Conservation (phyloP, 768 basidiomycete species). For the Lentinula boryana region DNA sequence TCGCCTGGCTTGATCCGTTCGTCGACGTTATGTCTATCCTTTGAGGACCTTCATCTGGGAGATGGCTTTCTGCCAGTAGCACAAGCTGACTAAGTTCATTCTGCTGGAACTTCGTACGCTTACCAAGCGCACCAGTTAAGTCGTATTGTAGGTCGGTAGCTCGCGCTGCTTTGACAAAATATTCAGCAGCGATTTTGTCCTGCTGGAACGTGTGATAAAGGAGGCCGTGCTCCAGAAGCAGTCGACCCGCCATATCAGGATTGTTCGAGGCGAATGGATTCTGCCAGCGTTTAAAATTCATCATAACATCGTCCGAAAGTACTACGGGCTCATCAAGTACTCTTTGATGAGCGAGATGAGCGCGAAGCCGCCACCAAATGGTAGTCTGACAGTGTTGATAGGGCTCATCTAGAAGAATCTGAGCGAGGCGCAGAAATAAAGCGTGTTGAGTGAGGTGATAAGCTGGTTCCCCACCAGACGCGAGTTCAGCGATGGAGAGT, state of each 20-base stretch:
- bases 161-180: constrained; percentile 72
- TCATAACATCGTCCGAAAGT: constrained; percentile 35
- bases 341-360: constrained; percentile 65
- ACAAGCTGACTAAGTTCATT: constrained; percentile 85
- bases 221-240: constrained; percentile 73
- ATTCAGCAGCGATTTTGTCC: constrained; percentile 72
- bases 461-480: constrained; percentile 87
- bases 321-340: constrained; percentile 81
- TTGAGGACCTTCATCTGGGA: constrained; percentile 26
- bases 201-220: constrained; percentile 70
- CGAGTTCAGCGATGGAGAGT: constrained; percentile 69
- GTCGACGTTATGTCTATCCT: constrained; percentile 2
- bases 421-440: constrained; percentile 68
- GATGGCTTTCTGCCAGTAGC: constrained; percentile 82
- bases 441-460: constrained; percentile 81
- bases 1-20: constrained; percentile 10
- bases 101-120: constrained; percentile 90
- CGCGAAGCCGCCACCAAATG: constrained; percentile 84
- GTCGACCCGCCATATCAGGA: constrained; percentile 59
- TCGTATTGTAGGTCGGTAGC: constrained; percentile 81
- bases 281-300: constrained; percentile 34
- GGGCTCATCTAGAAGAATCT: constrained; percentile 55
- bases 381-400: constrained; percentile 44
- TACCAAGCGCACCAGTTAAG: constrained; percentile 88
- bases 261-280: constrained; percentile 34